Evolutionary conservation across 352 stramenopile genomes (phyloP), one percentile per base, ranked within the genome.

Genomic region (Pythium periplocum): DNA sequence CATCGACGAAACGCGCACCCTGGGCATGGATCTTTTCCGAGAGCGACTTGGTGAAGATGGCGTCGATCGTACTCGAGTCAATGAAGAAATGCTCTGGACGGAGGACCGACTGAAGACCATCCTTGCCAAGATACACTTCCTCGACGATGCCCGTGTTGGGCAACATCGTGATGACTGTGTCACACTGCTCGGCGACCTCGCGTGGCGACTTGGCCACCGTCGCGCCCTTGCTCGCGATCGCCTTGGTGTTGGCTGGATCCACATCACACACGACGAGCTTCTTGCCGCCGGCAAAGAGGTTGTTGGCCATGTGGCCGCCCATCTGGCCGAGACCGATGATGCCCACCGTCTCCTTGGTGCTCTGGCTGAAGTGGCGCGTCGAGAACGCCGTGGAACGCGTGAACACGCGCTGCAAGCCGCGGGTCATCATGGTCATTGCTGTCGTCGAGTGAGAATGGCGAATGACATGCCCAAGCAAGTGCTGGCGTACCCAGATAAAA

Each of bases 61-160:
- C 92, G 57, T 97, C 92, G 62, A 98, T 98, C 36, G 96, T 98
- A 56, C 89, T 98, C 64, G 88, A 97, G 74, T 98, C 95, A 44
- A 98, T 90, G 48, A 98, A 79, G 48, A 98, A 62, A 37, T 95
- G 83, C n/a, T 82, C 69, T 8, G 69, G 69, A 12, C 69, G 80
- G 45, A 93, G 62, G 17, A 74, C 75, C 41, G 88, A 57, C 48
- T 95, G 66, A 41, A 97, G 70, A 44, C 80, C 74, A 46, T 88
- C 45, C n/a, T 78, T 54, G 35, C 83, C 73, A 31, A 87, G 45
- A 67, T 91, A 93, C 39, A 87, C 86, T 26, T 73, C 30, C 66
- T 97, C 68, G n/a, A 98, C 93, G 45, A 89, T 77, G 39, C 69
- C 59, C 12, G 86, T 96, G 62, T 87, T 90, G 51, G 95, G 96